phyloP scores from a whole-genome alignment of 225 moss, liverwort and hornwort species.

The Bryum argenteum region DNA sequence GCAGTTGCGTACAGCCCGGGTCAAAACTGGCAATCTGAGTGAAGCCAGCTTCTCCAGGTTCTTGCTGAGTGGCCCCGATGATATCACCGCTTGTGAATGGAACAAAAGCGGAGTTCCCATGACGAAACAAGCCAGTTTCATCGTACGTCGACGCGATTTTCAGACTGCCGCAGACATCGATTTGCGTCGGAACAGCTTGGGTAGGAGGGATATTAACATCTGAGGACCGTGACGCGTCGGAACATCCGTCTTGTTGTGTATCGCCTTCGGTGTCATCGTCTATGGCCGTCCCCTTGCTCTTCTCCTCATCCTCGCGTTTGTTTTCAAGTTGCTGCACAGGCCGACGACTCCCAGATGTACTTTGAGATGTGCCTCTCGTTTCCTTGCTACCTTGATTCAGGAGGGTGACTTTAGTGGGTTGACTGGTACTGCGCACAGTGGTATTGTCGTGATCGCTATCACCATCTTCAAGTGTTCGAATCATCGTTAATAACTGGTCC shows the following conservation, averaged over 20 bases:
- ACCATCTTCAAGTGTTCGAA: conserved; percentile 91
- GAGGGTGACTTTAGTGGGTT: conserved; percentile 22
- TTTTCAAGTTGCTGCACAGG: conserved; percentile 37
- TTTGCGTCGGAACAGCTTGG: conserved; percentile 28
- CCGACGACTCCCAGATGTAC: conserved; percentile 38
- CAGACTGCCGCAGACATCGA: conserved; percentile 21
- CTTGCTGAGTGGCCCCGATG: conserved; percentile 39
- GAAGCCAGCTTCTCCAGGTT: conserved; percentile 43
- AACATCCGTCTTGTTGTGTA: conserved; percentile 70
- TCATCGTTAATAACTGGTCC: conserved; percentile 83
- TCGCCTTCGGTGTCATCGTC: conserved; percentile 56
- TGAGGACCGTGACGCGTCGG: conserved; percentile 38
- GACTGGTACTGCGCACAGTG: conserved; percentile 49
- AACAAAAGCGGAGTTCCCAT: conserved; percentile 29
- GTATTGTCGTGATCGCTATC: conserved; percentile 62
- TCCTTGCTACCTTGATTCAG: conserved; percentile 32
- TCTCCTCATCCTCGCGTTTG: conserved; percentile 35
- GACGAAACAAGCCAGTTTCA: conserved; percentile 27
- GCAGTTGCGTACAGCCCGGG: conserved; percentile 42
- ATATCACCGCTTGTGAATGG: conserved; percentile 34
- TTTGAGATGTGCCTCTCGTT: conserved; percentile 33
- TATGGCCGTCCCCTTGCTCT: conserved; percentile 32
- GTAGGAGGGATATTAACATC: conserved; percentile 45
- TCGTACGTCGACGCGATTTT: conserved; percentile 35
- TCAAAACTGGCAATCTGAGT: conserved; percentile 48